A percentile compares a stretch with the other conserved stretches of the same genome.
phyloP scores from a whole-genome alignment of 495 filamentous ascomycete species.

The Pseudotulostoma volvatum region DNA sequence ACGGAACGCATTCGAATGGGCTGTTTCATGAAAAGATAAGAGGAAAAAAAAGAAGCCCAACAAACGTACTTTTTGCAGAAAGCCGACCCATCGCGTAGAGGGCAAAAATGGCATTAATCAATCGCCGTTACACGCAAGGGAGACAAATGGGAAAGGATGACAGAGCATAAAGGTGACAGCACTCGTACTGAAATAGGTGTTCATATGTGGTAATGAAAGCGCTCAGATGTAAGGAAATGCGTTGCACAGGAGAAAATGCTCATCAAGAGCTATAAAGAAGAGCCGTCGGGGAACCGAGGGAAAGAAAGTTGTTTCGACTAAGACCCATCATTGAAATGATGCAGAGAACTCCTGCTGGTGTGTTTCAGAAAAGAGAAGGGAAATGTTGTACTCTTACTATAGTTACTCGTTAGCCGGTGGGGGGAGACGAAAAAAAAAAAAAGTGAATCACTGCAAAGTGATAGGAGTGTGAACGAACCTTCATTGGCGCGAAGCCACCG shows the following conservation, averaged over 20 bases:
- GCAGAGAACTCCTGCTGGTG: constrained; percentile 33
- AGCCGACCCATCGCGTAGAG: constrained; percentile 32
- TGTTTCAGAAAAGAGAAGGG: constrained; percentile 30
- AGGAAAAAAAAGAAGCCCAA: constrained; percentile 16
- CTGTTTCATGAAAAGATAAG: constrained; percentile 20
- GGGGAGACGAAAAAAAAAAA: neutral
- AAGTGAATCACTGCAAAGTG: neutral
- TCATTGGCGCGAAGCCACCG: constrained; percentile 57
- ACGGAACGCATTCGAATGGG: constrained; percentile 30
- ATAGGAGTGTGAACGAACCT: constrained; percentile 34
- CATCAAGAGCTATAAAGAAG: constrained; percentile 32
- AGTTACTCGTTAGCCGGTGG: no score
- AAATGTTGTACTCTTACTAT: constrained; percentile 5
- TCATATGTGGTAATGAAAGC: constrained; percentile 20
- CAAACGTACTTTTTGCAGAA: constrained; percentile 33
- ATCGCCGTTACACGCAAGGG: neutral
- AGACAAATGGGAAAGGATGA: constrained; percentile 5
- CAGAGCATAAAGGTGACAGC: constrained; percentile 5
- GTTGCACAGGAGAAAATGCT: constrained; percentile 28
- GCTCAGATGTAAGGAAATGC: constrained; percentile 33
- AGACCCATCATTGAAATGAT: constrained; percentile 31
- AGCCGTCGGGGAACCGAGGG: constrained; percentile 20
- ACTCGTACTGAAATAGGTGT: constrained; percentile 6
- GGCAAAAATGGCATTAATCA: constrained; percentile 13
- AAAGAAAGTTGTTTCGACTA: constrained; percentile 29